Conservation (phyloP, 2,329 filamentous ascomycete genomes). For the Fusarium sambucinum region DNA sequence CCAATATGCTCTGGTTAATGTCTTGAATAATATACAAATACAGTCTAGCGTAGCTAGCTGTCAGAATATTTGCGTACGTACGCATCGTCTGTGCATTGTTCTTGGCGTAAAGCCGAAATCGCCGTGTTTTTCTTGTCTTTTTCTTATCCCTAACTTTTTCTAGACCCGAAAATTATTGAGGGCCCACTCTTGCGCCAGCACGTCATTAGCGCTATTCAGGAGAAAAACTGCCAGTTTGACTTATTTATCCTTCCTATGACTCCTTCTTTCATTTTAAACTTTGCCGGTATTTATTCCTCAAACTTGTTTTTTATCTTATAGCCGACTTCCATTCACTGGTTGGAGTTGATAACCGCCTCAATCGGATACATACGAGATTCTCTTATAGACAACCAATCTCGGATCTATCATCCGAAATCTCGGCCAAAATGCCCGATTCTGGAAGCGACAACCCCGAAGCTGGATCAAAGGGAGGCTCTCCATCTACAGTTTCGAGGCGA, state of each 20-base stretch:
- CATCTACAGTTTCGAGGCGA: conserved; percentile 15
- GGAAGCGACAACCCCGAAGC: conserved; percentile 35
- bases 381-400: neutral
- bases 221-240: conserved; percentile 5
- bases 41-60: neutral
- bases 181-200: conserved; percentile 27
- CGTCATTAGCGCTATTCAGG: conserved; percentile 29
- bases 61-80: conserved; percentile 11
- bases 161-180: conserved; percentile 2
- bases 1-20: too few species aligned
- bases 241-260: conserved; percentile 11
- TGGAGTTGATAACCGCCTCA: rapidly evolving
- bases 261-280: neutral
- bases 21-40: neutral
- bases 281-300: too few species aligned
- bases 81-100: conserved; percentile 16
- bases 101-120: conserved; percentile 31
- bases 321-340: rapidly evolving
- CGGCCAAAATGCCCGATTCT: conserved; percentile 31
- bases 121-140: conserved; percentile 3
- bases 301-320: neutral
- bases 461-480: conserved; percentile 17
- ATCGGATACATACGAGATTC: neutral
- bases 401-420: neutral
- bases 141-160: neutral